Percentiles rank a stretch among this genome's conserved stretches.
Evolutionary conservation across 208 protist species (phyloP).

Genomic region (Leishmania major): DNA sequence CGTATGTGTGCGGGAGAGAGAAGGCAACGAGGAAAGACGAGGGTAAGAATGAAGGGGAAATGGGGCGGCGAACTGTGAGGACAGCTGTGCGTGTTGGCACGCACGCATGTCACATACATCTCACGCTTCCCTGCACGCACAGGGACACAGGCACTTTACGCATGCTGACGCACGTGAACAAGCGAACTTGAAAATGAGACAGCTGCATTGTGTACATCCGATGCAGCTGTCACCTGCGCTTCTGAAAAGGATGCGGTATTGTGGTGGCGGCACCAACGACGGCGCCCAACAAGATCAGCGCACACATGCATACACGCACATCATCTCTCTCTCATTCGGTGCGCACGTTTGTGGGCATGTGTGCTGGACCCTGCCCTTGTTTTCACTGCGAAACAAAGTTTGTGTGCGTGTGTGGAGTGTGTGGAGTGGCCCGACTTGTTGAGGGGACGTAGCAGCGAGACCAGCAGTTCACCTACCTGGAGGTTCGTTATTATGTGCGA

Average conservation of each 20-base stretch:
- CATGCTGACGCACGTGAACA: background rate
- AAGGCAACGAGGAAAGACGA: background rate
- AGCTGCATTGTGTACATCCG: background rate
- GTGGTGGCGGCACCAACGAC: background rate
- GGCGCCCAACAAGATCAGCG: background rate
- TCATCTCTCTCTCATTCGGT: conserved; percentile 4
- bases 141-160: background rate
- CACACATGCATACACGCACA: background rate
- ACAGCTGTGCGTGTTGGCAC: background rate
- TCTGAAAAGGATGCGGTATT: background rate
- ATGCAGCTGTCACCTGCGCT: background rate
- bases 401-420: no score
- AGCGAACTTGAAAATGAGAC: background rate
- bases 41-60: background rate
- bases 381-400: background rate
- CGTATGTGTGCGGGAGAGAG: background rate
- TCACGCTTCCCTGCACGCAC: background rate
- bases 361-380: background rate
- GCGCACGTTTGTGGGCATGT: background rate
- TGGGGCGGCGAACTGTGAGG: background rate
- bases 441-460: background rate
- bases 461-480: background rate
- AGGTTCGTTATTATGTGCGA: background rate
- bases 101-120: background rate
- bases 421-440: background rate